phyloP scores from a whole-genome alignment of 176 grass and related monocot genomes.

The Metroxylon sagu region DNA sequence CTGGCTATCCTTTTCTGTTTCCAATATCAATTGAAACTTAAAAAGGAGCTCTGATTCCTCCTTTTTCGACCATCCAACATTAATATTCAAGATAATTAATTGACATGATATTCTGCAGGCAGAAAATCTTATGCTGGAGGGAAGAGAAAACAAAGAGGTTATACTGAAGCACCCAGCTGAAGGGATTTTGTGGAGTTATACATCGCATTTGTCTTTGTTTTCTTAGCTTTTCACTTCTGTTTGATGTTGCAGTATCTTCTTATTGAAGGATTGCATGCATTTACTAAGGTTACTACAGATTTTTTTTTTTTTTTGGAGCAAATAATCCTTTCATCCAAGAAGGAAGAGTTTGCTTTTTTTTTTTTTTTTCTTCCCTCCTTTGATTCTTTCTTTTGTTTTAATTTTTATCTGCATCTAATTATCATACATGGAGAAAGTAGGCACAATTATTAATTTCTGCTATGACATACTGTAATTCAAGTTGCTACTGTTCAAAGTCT shows the following conservation, averaged over 20 bases:
- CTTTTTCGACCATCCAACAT: no score
- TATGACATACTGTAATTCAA: conserved; percentile 29
- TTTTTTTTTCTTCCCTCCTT: not conserved
- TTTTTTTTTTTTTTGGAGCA: conserved; percentile 34
- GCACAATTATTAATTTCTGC: no score
- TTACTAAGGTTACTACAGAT: conserved; percentile 88
- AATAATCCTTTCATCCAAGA: conserved; percentile 66
- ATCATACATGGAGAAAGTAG: no score
- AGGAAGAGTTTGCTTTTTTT: no score
- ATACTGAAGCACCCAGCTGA: not conserved
- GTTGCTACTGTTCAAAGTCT: conserved; percentile 89
- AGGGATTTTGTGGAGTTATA: conserved; percentile 2
- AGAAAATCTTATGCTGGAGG: conserved; percentile 84
- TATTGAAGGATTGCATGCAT: conserved; percentile 86
- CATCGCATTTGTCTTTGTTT: not conserved
- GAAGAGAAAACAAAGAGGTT: conserved; percentile 97
- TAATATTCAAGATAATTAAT: conserved; percentile 5
- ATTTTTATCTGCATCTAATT: no score
- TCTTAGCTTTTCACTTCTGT: conserved; percentile 7
- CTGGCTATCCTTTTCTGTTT: no score
- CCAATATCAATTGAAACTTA: no score
- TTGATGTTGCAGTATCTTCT: conserved; percentile 73
- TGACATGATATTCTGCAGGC: conserved; percentile 35
- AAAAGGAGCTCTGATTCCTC: no score
- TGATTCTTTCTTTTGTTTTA: not conserved